These are phyloP conservation scores for Dendrobium chrysotoxum DNA, from an alignment of 106 monocot species.

Conservation along the genomic window DNA sequence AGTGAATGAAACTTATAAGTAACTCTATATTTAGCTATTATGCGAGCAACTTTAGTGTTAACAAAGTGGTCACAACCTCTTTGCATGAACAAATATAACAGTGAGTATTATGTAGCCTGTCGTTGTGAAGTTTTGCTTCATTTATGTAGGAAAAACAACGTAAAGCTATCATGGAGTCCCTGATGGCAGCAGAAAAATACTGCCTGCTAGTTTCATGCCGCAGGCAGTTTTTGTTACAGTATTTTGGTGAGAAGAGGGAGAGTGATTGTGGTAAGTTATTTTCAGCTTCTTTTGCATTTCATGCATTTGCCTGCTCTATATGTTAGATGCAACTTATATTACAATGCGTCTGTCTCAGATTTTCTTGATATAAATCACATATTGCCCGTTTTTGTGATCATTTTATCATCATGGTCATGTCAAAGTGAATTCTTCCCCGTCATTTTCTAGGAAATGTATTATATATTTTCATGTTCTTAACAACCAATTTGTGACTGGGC, in stretches of 20 bases:
- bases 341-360: neutral
- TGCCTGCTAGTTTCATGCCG: constrained; percentile 79
- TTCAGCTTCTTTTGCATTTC: constrained; percentile 1
- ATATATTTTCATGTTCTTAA: neutral
- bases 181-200: constrained; percentile 83
- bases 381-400: neutral
- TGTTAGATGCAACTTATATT: neutral
- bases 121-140: neutral
- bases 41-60: neutral
- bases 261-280: constrained; percentile 53
- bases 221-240: constrained; percentile 72
- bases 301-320: neutral
- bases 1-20: neutral
- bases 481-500: neutral
- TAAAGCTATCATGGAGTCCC: constrained; percentile 76
- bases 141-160: constrained; percentile 64
- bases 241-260: constrained; percentile 66
- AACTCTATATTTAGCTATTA: neutral
- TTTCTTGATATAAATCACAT: neutral
- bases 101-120: neutral
- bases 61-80: neutral
- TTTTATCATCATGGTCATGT: neutral
- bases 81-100: neutral
- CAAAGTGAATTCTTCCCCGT: neutral
- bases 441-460: neutral